Conservation (phyloP, 371 early-diverging fungal species). For the Ordospora pajunii region DNA sequence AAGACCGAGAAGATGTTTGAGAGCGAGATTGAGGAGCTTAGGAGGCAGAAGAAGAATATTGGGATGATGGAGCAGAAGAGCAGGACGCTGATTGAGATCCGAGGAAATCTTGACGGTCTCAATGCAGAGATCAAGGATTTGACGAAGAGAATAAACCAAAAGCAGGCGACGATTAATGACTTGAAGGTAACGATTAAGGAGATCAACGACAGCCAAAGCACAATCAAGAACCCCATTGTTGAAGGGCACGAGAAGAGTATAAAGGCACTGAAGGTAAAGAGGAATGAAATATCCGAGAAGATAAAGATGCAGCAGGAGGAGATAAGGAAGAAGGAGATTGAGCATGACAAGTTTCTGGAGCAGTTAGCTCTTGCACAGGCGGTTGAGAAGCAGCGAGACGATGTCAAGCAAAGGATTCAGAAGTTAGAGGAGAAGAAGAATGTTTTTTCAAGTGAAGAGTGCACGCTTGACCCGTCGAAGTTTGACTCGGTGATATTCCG, state of each 20-base stretch:
- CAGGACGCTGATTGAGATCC: constrained; percentile 12
- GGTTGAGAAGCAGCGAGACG: constrained; percentile 47
- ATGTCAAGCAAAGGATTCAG: constrained; percentile 39
- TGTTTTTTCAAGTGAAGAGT: constrained; percentile 20
- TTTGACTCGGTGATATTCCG: constrained; percentile 44
- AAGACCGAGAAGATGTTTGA: constrained; percentile 48
- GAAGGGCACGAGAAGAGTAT: constrained; percentile 38
- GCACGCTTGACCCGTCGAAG: constrained; percentile 42
- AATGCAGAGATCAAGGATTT: constrained; percentile 17
- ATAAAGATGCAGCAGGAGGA: constrained; percentile 34
- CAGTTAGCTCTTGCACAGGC: constrained; percentile 29
- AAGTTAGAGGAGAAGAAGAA: constrained; percentile 34
- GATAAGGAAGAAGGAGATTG: constrained; percentile 41
- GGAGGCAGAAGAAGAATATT: constrained; percentile 37
- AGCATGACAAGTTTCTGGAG: constrained; percentile 34
- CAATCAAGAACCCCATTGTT: constrained; percentile 35
- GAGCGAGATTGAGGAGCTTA: constrained; percentile 32
- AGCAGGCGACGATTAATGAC: background rate
- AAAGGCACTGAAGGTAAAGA: constrained; percentile 31
- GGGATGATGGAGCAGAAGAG: constrained; percentile 29
- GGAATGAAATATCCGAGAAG: constrained; percentile 30
- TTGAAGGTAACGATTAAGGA: constrained; percentile 30
- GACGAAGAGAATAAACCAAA: constrained; percentile 13
- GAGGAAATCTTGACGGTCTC: constrained; percentile 4
- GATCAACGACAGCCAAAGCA: background rate